phyloP scores from a whole-genome alignment of 2,329 filamentous ascomycete genomes.

The Aspergillus sp. region DNA sequence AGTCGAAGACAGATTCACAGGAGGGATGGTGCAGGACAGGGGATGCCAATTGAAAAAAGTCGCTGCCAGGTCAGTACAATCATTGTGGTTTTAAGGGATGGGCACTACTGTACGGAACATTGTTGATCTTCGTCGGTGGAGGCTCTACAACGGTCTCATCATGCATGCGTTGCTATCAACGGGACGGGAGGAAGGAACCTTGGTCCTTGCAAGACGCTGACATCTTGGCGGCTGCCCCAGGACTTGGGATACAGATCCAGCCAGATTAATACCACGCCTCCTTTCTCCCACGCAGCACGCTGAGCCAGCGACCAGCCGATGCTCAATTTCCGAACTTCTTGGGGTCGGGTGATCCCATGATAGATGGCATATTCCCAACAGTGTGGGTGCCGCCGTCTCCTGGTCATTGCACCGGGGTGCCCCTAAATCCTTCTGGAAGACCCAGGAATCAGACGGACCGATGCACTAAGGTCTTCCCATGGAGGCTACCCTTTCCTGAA shows the following conservation, averaged over 20 bases:
- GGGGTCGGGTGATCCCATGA: background rate
- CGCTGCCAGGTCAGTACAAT: background rate
- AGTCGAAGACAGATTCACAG: background rate
- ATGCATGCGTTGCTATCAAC: background rate
- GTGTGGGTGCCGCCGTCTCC: constrained; percentile 14
- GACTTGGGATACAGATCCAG: background rate
- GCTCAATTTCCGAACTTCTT: background rate
- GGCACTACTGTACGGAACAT: background rate
- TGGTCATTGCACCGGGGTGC: constrained; percentile 13
- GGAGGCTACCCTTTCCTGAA: background rate
- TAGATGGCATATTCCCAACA: constrained; percentile 5
- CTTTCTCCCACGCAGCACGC: background rate
- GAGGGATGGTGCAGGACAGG: background rate
- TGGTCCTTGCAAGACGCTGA: background rate
- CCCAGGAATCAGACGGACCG: constrained; percentile 21
- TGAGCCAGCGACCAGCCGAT: background rate
- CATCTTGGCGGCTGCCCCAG: background rate
- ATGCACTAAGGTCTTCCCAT: constrained; percentile 10
- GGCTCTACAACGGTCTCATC: background rate
- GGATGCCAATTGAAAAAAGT: background rate
- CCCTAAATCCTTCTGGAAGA: constrained; percentile 31
- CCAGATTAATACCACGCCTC: background rate
- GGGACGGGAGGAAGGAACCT: background rate
- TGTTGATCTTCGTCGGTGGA: background rate
- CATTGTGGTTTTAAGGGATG: background rate